Conservation (phyloP, 768 basidiomycete genomes). For the Lactarius psammicola region DNA sequence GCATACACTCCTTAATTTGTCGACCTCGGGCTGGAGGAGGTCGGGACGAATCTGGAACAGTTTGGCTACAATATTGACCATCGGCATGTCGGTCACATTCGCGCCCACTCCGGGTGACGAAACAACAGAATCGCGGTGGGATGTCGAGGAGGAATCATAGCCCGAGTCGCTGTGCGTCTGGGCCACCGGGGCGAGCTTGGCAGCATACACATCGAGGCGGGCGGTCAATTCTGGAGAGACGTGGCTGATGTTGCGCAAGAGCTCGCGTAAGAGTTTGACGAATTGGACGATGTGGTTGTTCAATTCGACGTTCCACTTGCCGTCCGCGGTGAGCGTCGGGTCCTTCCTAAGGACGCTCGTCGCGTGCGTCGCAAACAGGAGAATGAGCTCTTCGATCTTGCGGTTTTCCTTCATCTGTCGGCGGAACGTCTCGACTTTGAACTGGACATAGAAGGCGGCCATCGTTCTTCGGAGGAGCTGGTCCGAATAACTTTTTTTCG, state of each 20-base stretch:
- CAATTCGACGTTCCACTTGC: conserved; percentile 83
- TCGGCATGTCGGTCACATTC: conserved; percentile 70
- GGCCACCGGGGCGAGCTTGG: conserved; percentile 67
- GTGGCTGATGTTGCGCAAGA: conserved; percentile 66
- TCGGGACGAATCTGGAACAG: conserved; percentile 74
- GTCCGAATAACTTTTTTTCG: conserved; percentile 77
- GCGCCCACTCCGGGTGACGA: conserved; percentile 39
- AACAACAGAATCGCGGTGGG: conserved; percentile 52
- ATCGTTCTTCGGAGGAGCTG: conserved; percentile 86
- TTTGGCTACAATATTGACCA: conserved; percentile 65
- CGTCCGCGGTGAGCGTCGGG: conserved; percentile 75
- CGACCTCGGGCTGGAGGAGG: conserved; percentile 71
- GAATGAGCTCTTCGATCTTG: conserved; percentile 95
- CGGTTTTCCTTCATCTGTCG: conserved; percentile 93
- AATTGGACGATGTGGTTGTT: conserved; percentile 92
- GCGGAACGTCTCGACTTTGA: conserved; percentile 80
- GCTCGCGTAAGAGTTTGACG: conserved; percentile 81
- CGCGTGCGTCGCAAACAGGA: conserved; percentile 93
- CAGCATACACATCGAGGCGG: conserved; percentile 79
- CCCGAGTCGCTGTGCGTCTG: conserved; percentile 60
- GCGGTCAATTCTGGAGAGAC: conserved; percentile 80
- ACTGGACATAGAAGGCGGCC: conserved; percentile 90
- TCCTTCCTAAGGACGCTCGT: conserved; percentile 88
- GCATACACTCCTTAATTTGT: conserved; percentile 58
- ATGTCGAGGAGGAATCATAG: conserved; percentile 61